Conservation (phyloP, 345 rosid species). For the Euclidium syriacum region DNA sequence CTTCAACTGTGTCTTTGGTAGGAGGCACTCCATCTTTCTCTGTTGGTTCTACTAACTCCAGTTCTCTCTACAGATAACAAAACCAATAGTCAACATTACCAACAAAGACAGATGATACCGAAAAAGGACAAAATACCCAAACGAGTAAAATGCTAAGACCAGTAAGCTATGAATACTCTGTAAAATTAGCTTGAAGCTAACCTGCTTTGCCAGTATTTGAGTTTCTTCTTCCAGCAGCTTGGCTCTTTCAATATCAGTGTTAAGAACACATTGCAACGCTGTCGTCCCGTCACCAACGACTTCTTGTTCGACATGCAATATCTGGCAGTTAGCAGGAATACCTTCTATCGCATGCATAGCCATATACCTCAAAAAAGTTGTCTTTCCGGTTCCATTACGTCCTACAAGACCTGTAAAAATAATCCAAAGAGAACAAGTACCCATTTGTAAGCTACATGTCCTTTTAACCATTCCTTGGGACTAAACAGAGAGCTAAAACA, state of each 20-base stretch:
- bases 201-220: slow-evolving; percentile 65
- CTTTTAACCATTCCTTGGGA: slow-evolving; percentile 5
- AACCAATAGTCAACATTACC: slow-evolving; percentile 26
- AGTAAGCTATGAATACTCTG: slow-evolving; percentile 6
- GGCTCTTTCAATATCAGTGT: slow-evolving; percentile 86
- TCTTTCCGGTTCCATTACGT: slow-evolving; percentile 98
- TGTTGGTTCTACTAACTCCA: slow-evolving; percentile 49
- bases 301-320: slow-evolving; percentile 97
- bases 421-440: slow-evolving; percentile 1
- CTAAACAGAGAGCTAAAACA: neutral
- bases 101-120: slow-evolving; percentile 7
- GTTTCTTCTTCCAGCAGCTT: slow-evolving; percentile 83
- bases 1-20: slow-evolving; percentile 43
- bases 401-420: slow-evolving; percentile 84
- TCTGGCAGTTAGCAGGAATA: slow-evolving; percentile 93
- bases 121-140: neutral
- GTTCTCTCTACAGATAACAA: slow-evolving; percentile 53
- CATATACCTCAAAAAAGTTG: slow-evolving; percentile 93
- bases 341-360: slow-evolving; percentile 98
- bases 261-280: slow-evolving; percentile 93
- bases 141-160: slow-evolving; percentile 1
- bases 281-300: slow-evolving; percentile 84
- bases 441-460: slow-evolving; percentile 4
- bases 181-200: slow-evolving; percentile 25
- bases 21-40: slow-evolving; percentile 44